Conservation (phyloP, 1,284 basidiomycete genomes). For the Moesziomyces antarcticus region DNA sequence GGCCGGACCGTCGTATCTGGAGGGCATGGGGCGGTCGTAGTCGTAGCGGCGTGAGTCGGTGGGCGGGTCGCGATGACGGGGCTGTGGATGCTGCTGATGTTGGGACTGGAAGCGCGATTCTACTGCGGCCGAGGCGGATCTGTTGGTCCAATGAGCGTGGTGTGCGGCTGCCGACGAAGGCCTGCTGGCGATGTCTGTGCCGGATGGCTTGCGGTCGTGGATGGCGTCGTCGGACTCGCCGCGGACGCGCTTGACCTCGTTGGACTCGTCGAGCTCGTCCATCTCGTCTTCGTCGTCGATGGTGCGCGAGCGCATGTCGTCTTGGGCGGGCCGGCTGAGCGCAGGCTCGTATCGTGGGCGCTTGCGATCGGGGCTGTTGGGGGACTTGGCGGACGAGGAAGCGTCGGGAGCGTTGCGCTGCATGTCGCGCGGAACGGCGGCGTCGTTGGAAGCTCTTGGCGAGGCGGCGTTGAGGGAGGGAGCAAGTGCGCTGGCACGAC, state of each 20-base stretch:
- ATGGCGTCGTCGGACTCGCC: constrained; percentile 24
- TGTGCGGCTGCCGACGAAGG: constrained; percentile 28
- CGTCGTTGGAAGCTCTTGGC: constrained; percentile 19
- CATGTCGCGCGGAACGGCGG: constrained; percentile 29
- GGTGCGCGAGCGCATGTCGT: constrained; percentile 4
- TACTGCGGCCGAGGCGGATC: constrained; percentile 24
- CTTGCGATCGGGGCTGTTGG: constrained; percentile 35
- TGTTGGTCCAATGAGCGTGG: constrained; percentile 30
- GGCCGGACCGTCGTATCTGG: constrained; percentile 21
- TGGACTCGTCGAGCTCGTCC: constrained; percentile 39
- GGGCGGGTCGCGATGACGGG: constrained; percentile 10
- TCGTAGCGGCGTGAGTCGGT: constrained; percentile 20
- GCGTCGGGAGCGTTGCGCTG: constrained; percentile 8
- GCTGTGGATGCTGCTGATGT: constrained; percentile 12
- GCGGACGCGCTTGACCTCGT: constrained; percentile 22
- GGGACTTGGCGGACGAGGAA: constrained; percentile 4
- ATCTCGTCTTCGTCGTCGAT: constrained; percentile 36
- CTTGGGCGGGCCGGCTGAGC: constrained; percentile 2
- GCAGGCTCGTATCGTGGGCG: constrained; percentile 31
- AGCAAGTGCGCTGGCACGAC: constrained; percentile 34
- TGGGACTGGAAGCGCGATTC: constrained; percentile 27
- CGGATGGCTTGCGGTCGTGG: constrained; percentile 28
- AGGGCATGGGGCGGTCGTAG: constrained; percentile 14
- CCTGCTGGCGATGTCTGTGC: constrained; percentile 22
- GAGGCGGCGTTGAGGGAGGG: constrained; percentile 25